Evolutionary conservation across 148 eudicot genomes (phyloP).

Genomic region (Persicaria maculosa): DNA sequence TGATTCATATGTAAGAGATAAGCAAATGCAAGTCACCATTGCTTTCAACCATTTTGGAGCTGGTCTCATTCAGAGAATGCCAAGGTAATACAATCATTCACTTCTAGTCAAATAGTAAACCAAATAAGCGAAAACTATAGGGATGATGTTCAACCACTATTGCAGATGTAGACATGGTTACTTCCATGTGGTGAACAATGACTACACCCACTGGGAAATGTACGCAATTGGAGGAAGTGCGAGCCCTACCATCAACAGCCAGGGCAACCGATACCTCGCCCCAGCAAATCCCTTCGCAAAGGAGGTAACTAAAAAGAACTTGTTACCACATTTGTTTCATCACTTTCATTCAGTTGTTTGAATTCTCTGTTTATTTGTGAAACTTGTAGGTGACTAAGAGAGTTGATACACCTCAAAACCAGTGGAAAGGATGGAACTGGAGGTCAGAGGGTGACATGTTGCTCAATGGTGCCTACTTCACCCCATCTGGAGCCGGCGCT

Average conservation of each 20-base stretch:
- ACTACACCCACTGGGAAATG: slow-evolving; percentile 99
- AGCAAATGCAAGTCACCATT: slow-evolving; percentile 84
- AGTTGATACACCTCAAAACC: slow-evolving; percentile 42
- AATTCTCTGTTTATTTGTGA: not conserved
- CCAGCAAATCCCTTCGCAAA: slow-evolving; percentile 68
- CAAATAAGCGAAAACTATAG: not conserved
- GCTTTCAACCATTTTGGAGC: slow-evolving; percentile 93
- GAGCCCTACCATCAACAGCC: slow-evolving; percentile 84
- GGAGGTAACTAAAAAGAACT: slow-evolving; percentile 38
- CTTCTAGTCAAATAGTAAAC: not conserved
- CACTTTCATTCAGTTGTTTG: not conserved
- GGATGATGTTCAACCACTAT: not conserved
- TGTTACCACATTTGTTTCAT: not conserved
- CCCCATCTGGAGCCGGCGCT: slow-evolving; percentile 81
- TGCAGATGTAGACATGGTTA: slow-evolving; percentile 89
- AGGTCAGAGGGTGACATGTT: slow-evolving; percentile 85
- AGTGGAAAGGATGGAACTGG: slow-evolving; percentile 91
- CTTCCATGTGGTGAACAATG: slow-evolving; percentile 94
- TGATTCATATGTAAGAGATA: slow-evolving; percentile 65
- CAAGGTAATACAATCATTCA: slow-evolving; percentile 40
- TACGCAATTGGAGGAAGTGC: slow-evolving; percentile 97
- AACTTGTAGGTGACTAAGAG: slow-evolving; percentile 72
- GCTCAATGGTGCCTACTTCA: slow-evolving; percentile 89
- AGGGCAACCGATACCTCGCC: slow-evolving; percentile 87
- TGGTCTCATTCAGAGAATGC: slow-evolving; percentile 95